phyloP scores from a whole-genome alignment of 768 basidiomycete species.

The Russula sp. region DNA sequence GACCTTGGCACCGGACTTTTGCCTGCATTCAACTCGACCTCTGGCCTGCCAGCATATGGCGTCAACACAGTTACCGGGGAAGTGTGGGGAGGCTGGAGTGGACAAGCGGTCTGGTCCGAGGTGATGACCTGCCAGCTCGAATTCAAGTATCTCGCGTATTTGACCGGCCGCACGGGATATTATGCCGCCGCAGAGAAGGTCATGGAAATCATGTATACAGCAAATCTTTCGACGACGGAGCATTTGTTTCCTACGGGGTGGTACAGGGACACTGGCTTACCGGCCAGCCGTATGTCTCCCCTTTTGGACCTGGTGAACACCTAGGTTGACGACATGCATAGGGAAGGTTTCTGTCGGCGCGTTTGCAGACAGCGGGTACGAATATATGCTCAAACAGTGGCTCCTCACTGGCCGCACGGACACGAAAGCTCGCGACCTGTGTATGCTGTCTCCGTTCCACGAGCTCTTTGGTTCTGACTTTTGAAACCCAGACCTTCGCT shows the following conservation, averaged over 20 bases:
- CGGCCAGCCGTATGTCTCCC: slow-evolving; percentile 39
- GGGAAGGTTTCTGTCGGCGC: slow-evolving; percentile 51
- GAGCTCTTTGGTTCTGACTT: neutral
- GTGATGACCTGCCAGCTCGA: slow-evolving; percentile 81
- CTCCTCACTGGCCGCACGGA: slow-evolving; percentile 62
- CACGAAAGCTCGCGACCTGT: slow-evolving; percentile 55
- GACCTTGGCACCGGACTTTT: slow-evolving; percentile 72
- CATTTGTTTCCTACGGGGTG: slow-evolving; percentile 58
- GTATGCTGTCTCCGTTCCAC: slow-evolving; percentile 36
- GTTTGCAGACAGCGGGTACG: slow-evolving; percentile 68
- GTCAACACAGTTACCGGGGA: slow-evolving; percentile 57
- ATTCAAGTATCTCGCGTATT: slow-evolving; percentile 78
- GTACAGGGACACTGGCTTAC: slow-evolving; percentile 42
- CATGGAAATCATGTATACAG: slow-evolving; percentile 43
- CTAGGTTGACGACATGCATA: slow-evolving; percentile 28
- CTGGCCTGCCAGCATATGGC: slow-evolving; percentile 64
- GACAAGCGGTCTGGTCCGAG: slow-evolving; percentile 53
- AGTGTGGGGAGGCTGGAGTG: slow-evolving; percentile 29
- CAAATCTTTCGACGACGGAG: slow-evolving; percentile 37
- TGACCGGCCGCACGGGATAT: slow-evolving; percentile 65
- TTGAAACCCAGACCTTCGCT: slow-evolving; percentile 44
- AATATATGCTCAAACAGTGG: slow-evolving; percentile 74
- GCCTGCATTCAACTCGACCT: slow-evolving; percentile 62
- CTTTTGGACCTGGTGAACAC: neutral
- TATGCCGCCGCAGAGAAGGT: slow-evolving; percentile 49